Conservation (phyloP, 2,329 filamentous ascomycete genomes). For the Sphaerulina musiva region DNA sequence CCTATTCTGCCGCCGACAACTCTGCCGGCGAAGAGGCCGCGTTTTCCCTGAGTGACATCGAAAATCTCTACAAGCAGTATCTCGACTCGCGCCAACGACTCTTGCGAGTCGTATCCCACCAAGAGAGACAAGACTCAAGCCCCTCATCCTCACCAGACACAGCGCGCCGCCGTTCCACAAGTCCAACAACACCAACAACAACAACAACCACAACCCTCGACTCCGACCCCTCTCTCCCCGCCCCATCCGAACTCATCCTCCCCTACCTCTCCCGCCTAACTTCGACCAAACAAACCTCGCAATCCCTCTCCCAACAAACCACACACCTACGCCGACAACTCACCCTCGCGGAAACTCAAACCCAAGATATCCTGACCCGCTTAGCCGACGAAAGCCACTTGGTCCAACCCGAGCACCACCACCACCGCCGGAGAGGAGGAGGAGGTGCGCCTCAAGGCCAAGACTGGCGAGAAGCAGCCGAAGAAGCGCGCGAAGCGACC, state of each 20-base stretch:
- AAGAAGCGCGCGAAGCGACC: constrained; percentile 17
- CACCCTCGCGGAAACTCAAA: constrained; percentile 21
- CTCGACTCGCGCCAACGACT: constrained; percentile 23
- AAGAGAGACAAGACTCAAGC: constrained; percentile 1
- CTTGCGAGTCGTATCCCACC: constrained; percentile 21
- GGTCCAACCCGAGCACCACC: constrained; percentile 23
- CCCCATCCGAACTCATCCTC: constrained; percentile 21
- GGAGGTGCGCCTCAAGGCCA: constrained; percentile 20
- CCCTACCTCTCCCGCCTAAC: constrained; percentile 25
- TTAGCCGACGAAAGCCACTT: constrained; percentile 35
- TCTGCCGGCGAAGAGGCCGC: not conserved
- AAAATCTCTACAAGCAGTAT: constrained; percentile 27
- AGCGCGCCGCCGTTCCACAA: not conserved
- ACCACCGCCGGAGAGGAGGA: not conserved
- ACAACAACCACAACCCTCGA: constrained; percentile 3
- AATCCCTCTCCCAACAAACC: constrained; percentile 26
- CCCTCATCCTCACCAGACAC: constrained; percentile 7
- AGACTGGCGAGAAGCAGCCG: constrained; percentile 27
- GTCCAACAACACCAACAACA: not conserved
- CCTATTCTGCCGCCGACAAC: not conserved
- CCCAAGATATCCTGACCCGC: constrained; percentile 24
- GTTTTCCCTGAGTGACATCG: constrained; percentile 20
- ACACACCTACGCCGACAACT: constrained; percentile 27
- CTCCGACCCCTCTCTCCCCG: constrained; percentile 3
- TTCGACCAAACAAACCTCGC: constrained; percentile 19